These are phyloP conservation scores for Epithemia pelagica DNA, from an alignment of 108 stramenopile species.

Conservation along the genomic window DNA sequence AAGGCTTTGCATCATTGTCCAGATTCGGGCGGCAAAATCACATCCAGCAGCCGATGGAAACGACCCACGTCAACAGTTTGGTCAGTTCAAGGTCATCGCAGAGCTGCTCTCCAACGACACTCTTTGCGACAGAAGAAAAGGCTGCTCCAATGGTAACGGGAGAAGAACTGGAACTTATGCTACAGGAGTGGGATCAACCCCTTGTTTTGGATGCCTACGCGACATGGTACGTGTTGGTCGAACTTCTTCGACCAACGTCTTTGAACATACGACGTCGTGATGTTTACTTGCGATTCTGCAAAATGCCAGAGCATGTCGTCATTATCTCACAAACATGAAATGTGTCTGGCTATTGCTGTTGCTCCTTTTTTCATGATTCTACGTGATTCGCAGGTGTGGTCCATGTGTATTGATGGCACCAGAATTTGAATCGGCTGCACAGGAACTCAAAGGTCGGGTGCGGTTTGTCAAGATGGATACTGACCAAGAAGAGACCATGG, in stretches of 20 bases:
- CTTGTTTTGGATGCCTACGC: constrained; percentile 81
- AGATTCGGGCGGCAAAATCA: too few relatives aligned
- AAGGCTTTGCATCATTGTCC: too few relatives aligned
- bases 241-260: neutral
- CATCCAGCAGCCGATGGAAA: too few relatives aligned
- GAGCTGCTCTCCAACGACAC: neutral
- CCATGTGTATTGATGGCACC: constrained; percentile 74
- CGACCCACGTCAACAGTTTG: too few relatives aligned
- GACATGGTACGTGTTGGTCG: constrained; percentile 44
- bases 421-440: constrained; percentile 78
- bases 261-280: neutral
- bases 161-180: constrained; percentile 66
- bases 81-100: neutral
- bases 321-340: too few relatives aligned
- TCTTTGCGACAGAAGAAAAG: constrained; percentile 9
- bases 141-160: constrained; percentile 45
- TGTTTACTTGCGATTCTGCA: neutral
- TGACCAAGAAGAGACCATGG: constrained; percentile 70
- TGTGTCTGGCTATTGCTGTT: too few relatives aligned
- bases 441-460: constrained; percentile 58
- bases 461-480: constrained; percentile 80
- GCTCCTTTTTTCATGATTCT: too few relatives aligned
- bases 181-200: constrained; percentile 68
- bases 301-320: too few relatives aligned
- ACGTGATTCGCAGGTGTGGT: too few relatives aligned